Percentiles rank a stretch among this genome's conserved stretches.
Evolutionary conservation across 106 monocot species (phyloP).

Genomic region (Dioscorea alata): DNA sequence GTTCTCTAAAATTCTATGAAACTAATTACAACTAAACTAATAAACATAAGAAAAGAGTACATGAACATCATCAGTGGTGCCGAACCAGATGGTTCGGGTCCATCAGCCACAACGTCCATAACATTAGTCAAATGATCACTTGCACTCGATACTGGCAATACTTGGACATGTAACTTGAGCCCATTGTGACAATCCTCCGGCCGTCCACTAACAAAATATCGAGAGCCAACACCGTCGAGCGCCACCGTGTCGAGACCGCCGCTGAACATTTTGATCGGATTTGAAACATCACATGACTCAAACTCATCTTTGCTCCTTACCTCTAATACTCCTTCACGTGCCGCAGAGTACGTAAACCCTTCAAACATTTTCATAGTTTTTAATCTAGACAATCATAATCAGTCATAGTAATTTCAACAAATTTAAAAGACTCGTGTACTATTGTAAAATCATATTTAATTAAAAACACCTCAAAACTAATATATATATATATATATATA

Average conservation of each 20-base stretch:
- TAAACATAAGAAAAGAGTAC: no score
- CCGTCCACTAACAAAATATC: slow-evolving; percentile 17
- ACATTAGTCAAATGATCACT: not conserved
- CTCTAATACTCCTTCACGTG: slow-evolving; percentile 8
- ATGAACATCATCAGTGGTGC: no score
- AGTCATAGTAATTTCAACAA: no score
- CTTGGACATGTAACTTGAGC: slow-evolving; percentile 20
- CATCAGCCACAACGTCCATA: not conserved
- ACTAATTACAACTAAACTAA: no score
- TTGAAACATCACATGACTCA: slow-evolving; percentile 18
- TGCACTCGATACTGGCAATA: not conserved
- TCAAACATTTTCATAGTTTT: not conserved
- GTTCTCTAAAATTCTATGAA: no score
- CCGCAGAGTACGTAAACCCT: slow-evolving; percentile 25
- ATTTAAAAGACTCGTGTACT: no score
- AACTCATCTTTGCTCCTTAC: slow-evolving; percentile 22
- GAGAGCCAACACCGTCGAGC: slow-evolving; percentile 14
- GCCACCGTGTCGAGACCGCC: slow-evolving; percentile 4
- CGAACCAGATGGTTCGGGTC: not conserved
- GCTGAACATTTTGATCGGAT: slow-evolving; percentile 23
- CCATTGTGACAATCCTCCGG: slow-evolving; percentile 13
- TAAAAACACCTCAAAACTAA: no score
- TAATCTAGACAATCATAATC: no score
- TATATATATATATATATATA: no score
- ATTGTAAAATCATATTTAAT: no score